A percentile compares a stretch with the other conserved stretches of the same genome.
These are phyloP conservation scores for Coemansia pectinata DNA, from an alignment of 192 early-diverging fungal species.

Conservation along the genomic window DNA sequence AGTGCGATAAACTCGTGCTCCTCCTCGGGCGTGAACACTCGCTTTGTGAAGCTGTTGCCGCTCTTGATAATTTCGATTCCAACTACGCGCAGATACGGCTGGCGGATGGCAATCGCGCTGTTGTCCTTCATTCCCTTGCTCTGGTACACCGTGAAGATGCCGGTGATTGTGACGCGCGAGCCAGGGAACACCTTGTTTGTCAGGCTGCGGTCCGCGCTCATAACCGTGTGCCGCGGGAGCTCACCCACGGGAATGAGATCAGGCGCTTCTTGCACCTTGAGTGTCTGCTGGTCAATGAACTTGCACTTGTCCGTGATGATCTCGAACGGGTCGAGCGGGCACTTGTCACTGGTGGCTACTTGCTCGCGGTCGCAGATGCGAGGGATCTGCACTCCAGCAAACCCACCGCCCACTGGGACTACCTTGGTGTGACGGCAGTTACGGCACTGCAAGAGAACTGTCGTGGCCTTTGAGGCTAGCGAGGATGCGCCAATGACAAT, in stretches of 20 bases:
- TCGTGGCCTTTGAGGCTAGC: slow-evolving; percentile 84
- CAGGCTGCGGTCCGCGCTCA: slow-evolving; percentile 85
- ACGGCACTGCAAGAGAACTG: slow-evolving; percentile 86
- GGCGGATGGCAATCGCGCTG: slow-evolving; percentile 86
- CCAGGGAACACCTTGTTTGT: slow-evolving; percentile 93
- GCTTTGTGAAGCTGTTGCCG: slow-evolving; percentile 61
- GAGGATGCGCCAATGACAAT: slow-evolving; percentile 94
- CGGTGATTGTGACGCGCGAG: slow-evolving; percentile 87
- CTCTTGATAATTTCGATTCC: slow-evolving; percentile 85
- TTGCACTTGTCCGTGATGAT: slow-evolving; percentile 93
- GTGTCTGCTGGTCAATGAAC: slow-evolving; percentile 95
- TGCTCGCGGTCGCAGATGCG: slow-evolving; percentile 76
- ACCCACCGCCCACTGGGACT: slow-evolving; percentile 80
- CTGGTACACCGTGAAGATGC: slow-evolving; percentile 94
- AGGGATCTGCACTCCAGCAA: slow-evolving; percentile 82
- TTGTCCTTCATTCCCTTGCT: slow-evolving; percentile 64
- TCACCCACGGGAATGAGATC: slow-evolving; percentile 98
- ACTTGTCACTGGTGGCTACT: slow-evolving; percentile 34
- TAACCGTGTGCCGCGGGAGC: slow-evolving; percentile 89
- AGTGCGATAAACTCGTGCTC: slow-evolving; percentile 91
- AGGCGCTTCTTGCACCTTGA: slow-evolving; percentile 97
- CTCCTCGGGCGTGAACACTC: slow-evolving; percentile 84
- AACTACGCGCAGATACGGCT: slow-evolving; percentile 92
- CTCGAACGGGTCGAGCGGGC: slow-evolving; percentile 85
- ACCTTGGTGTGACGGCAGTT: slow-evolving; percentile 81